These are phyloP conservation scores for Cladosporium colombiae DNA, from an alignment of 2,329 filamentous ascomycete genomes.

Conservation along the genomic window DNA sequence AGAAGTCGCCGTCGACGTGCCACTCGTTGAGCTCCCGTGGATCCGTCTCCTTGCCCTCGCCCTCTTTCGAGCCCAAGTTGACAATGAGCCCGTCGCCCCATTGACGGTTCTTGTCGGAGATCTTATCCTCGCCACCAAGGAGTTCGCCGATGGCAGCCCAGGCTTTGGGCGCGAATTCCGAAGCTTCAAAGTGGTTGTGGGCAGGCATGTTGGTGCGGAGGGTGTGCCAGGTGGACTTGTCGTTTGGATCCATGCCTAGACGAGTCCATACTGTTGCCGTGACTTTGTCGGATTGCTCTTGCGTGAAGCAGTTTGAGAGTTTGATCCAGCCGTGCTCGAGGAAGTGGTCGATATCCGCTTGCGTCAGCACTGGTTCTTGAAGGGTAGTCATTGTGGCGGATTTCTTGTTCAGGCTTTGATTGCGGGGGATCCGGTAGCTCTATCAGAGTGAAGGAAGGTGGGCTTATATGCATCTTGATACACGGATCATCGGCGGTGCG, in stretches of 20 bases:
- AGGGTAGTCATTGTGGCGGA: not conserved
- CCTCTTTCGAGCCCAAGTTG: conserved; percentile 61
- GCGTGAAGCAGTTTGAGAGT: conserved; percentile 54
- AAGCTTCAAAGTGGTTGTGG: conserved; percentile 57
- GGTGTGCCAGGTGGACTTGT: conserved; percentile 66
- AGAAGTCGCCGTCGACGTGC: conserved; percentile 74
- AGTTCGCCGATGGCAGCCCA: conserved; percentile 68
- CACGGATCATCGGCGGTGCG: conserved; percentile 7
- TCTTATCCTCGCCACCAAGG: conserved; percentile 61
- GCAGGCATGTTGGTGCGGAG: conserved; percentile 65
- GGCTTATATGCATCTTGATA: not conserved
- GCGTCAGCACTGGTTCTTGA: conserved; percentile 38
- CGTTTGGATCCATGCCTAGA: conserved; percentile 63
- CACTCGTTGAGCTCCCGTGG: conserved; percentile 59
- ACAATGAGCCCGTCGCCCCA: conserved; percentile 71
- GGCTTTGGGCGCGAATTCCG: conserved; percentile 62
- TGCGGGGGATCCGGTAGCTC: not conserved
- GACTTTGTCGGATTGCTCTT: conserved; percentile 50
- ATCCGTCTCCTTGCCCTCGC: conserved; percentile 51
- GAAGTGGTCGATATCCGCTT: conserved; percentile 55
- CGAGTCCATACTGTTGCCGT: conserved; percentile 61
- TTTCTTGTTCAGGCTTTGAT: too few species aligned
- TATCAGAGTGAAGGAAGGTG: not conserved
- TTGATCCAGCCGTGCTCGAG: conserved; percentile 58
- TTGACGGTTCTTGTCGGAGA: conserved; percentile 50